Conservation (phyloP, 352 stramenopile genomes). For the Phytophthora melonis region DNA sequence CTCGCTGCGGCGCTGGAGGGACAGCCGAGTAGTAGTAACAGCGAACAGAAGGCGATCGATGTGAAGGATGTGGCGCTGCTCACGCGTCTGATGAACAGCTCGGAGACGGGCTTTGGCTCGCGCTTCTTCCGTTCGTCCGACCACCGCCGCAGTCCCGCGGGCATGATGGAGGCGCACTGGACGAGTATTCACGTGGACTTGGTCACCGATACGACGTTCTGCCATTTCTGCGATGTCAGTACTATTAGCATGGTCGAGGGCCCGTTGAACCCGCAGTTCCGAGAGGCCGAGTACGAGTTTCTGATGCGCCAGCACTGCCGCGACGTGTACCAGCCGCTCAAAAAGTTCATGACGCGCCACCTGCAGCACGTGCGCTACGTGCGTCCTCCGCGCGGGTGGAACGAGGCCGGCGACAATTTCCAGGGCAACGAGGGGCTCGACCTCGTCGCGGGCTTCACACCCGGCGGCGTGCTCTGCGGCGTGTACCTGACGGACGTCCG, state of each 20-base stretch:
- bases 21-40: not conserved
- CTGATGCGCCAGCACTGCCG: slow-evolving; percentile 42
- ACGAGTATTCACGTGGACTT: slow-evolving; percentile 34
- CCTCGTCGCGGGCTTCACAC: slow-evolving; percentile 37
- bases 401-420: slow-evolving; percentile 21
- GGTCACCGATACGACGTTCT: slow-evolving; percentile 27
- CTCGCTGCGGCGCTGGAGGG: slow-evolving; percentile 23
- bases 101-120: slow-evolving; percentile 22
- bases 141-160: not conserved
- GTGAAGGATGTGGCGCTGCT: slow-evolving; percentile 31
- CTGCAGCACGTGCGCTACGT: slow-evolving; percentile 40
- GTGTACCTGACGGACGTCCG: slow-evolving; percentile 38
- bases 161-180: slow-evolving; percentile 40
- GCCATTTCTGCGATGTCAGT: slow-evolving; percentile 31
- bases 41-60: slow-evolving; percentile 19
- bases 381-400: slow-evolving; percentile 24
- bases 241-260: slow-evolving; percentile 36
- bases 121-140: slow-evolving; percentile 24
- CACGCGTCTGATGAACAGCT: slow-evolving; percentile 25
- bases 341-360: slow-evolving; percentile 42
- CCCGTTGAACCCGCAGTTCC: slow-evolving; percentile 37
- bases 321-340: slow-evolving; percentile 39
- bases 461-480: slow-evolving; percentile 32
- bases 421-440: slow-evolving; percentile 34
- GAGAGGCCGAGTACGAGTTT: slow-evolving; percentile 39